A percentile compares a stretch with the other conserved stretches of the same genome.
Conservation (phyloP, 768 basidiomycete species). For the Lactarius vividus region DNA sequence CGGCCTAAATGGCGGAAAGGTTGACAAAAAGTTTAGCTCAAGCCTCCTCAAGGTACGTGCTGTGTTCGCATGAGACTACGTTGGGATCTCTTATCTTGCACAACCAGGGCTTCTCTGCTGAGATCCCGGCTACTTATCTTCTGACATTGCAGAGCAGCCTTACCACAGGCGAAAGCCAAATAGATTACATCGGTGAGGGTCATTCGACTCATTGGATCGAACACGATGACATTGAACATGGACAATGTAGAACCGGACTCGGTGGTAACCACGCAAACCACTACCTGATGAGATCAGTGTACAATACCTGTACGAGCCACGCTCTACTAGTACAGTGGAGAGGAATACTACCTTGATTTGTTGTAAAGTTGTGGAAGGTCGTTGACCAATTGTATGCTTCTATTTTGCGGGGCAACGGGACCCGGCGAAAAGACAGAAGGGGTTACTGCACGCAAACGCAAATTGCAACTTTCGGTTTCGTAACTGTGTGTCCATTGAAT, state of each 20-base stretch:
- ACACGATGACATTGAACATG: slow-evolving; percentile 1
- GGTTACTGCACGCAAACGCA: not conserved
- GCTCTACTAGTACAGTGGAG: not conserved
- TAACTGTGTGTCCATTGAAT: not conserved
- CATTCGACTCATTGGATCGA: not conserved
- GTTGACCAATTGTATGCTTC: not conserved
- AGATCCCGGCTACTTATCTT: slow-evolving; percentile 37
- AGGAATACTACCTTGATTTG: not conserved
- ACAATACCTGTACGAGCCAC: not conserved
- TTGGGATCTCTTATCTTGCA: not conserved
- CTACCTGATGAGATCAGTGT: not conserved
- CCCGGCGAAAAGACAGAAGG: no score
- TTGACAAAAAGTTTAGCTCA: slow-evolving; percentile 40
- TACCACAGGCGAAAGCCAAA: slow-evolving; percentile 30
- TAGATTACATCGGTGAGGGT: slow-evolving; percentile 48
- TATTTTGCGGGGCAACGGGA: not conserved
- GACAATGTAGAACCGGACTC: slow-evolving; percentile 41
- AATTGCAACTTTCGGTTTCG: not conserved
- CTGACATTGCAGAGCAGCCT: slow-evolving; percentile 36
- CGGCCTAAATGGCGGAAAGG: slow-evolving; percentile 42
- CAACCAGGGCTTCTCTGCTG: slow-evolving; percentile 45
- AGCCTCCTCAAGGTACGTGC: slow-evolving; percentile 29
- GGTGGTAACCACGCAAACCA: slow-evolving; percentile 40
- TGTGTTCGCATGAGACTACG: not conserved
- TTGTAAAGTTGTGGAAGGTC: not conserved